Conservation (phyloP, 2,329 filamentous ascomycete species). For the Arthroderma uncinatum region DNA sequence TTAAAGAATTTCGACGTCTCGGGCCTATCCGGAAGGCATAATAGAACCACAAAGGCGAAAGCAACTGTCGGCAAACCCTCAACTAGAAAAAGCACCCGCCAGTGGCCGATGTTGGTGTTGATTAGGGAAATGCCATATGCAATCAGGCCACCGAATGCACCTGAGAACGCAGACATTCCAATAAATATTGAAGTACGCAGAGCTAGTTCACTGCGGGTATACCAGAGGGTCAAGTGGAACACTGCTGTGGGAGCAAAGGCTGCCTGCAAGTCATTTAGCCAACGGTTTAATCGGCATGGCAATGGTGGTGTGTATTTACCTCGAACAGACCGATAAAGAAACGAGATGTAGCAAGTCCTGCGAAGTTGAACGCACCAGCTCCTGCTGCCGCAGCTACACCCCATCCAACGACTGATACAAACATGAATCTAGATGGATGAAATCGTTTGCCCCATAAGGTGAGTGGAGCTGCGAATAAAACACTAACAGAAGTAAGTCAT, state of each 20-base stretch:
- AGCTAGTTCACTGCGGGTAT: conserved; percentile 43
- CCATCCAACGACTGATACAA: conserved; percentile 32
- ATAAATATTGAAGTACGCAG: conserved; percentile 44
- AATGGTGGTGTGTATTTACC: conserved; percentile 6
- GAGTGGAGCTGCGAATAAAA: conserved; percentile 13
- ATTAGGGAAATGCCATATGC: conserved; percentile 20
- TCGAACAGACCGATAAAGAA: conserved; percentile 52
- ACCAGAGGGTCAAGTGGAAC: conserved; percentile 51
- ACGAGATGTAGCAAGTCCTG: conserved; percentile 43
- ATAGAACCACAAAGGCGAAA: conserved; percentile 32
- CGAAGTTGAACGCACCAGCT: conserved; percentile 45
- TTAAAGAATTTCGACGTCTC: conserved; percentile 14
- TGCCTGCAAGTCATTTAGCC: conserved; percentile 35
- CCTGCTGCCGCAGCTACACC: conserved; percentile 44
- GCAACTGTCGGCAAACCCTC: conserved; percentile 39
- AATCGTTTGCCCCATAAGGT: conserved; percentile 14
- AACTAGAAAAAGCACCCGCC: conserved; percentile 43
- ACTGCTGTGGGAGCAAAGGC: conserved; percentile 50
- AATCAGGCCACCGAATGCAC: conserved; percentile 45
- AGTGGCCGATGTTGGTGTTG: conserved; percentile 30
- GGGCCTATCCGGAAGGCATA: conserved; percentile 37
- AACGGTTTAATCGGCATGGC: not conserved
- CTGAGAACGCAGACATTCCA: conserved; percentile 45
- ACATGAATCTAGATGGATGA: conserved; percentile 14
- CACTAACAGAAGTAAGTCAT: conserved; percentile 8